Evolutionary conservation across 371 early-diverging fungal species (phyloP).

Genomic region (Cokeromyces recurvatus): DNA sequence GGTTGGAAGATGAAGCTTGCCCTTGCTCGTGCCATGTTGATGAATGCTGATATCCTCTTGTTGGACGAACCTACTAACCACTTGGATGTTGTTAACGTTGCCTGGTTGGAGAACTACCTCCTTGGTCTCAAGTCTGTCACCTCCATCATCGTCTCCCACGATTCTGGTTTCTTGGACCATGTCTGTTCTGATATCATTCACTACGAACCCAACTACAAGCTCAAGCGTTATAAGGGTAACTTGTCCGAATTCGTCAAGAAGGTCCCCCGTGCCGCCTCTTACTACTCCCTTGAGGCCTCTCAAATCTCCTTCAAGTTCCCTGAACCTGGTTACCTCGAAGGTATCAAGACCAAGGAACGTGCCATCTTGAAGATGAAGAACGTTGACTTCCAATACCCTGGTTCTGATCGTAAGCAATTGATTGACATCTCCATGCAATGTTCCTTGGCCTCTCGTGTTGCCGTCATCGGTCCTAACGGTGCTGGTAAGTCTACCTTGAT

Average conservation of each 20-base stretch:
- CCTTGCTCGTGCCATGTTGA: constrained; percentile 81
- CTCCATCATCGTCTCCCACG: constrained; percentile 86
- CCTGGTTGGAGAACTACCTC: constrained; percentile 82
- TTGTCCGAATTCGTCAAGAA: constrained; percentile 79
- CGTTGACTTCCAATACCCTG: constrained; percentile 66
- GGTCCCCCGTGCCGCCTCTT: constrained; percentile 73
- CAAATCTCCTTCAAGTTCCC: constrained; percentile 61
- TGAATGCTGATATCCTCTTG: constrained; percentile 81
- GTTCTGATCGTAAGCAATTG: constrained; percentile 48
- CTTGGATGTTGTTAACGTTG: constrained; percentile 78
- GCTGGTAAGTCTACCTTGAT: constrained; percentile 79
- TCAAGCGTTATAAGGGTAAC: constrained; percentile 81
- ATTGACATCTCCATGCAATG: constrained; percentile 57
- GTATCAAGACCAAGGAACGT: constrained; percentile 71
- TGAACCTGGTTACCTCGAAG: constrained; percentile 68
- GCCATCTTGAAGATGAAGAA: constrained; percentile 65
- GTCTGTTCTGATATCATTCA: constrained; percentile 83
- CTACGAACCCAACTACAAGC: constrained; percentile 67
- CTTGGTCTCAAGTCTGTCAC: constrained; percentile 67
- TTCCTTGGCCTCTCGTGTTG: constrained; percentile 66
- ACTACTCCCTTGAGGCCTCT: constrained; percentile 62
- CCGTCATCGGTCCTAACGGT: constrained; percentile 74
- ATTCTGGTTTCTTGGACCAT: constrained; percentile 83
- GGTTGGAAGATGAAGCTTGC: constrained; percentile 91
- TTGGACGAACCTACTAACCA: constrained; percentile 94